Conservation (phyloP, 1,284 basidiomycete species). For the Cerioporus squamosus region DNA sequence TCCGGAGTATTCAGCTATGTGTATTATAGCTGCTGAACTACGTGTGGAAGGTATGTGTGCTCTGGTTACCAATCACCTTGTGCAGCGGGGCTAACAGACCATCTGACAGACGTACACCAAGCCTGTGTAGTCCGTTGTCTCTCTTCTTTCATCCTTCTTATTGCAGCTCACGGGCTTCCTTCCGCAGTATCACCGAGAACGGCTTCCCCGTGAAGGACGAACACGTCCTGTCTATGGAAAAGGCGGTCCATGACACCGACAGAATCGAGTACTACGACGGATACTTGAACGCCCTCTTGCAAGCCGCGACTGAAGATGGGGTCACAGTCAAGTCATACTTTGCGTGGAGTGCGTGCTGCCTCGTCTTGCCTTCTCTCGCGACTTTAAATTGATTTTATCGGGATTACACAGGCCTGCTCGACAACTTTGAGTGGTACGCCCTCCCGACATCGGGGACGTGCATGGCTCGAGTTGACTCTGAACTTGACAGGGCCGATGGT, state of each 20-base stretch:
- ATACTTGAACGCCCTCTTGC: conserved; percentile 60
- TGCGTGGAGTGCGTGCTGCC: conserved; percentile 61
- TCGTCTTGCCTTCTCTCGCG: not conserved
- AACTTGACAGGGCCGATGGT: conserved; percentile 53
- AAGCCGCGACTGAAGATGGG: conserved; percentile 65
- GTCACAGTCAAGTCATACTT: conserved; percentile 73
- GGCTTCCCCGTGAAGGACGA: conserved; percentile 76
- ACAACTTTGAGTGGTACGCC: conserved; percentile 74
- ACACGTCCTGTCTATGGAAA: conserved; percentile 49
- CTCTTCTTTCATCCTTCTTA: not conserved
- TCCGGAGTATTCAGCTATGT: not conserved
- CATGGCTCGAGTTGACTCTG: not conserved
- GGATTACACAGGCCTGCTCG: conserved; percentile 51
- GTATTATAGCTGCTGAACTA: conserved; percentile 27
- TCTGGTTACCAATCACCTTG: not conserved
- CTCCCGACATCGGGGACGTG: too few species aligned
- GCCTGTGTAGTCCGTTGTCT: conserved; percentile 60
- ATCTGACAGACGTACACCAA: conserved; percentile 56
- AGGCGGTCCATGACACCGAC: conserved; percentile 65
- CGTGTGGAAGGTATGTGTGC: conserved; percentile 56
- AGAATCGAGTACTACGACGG: conserved; percentile 72
- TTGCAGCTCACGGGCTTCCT: not conserved
- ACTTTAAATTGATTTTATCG: not conserved
- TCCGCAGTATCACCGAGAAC: conserved; percentile 65
- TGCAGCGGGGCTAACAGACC: not conserved